These are phyloP conservation scores for Zychaea mexicana DNA, from an alignment of 371 early-diverging fungal genomes.

Conservation along the genomic window DNA sequence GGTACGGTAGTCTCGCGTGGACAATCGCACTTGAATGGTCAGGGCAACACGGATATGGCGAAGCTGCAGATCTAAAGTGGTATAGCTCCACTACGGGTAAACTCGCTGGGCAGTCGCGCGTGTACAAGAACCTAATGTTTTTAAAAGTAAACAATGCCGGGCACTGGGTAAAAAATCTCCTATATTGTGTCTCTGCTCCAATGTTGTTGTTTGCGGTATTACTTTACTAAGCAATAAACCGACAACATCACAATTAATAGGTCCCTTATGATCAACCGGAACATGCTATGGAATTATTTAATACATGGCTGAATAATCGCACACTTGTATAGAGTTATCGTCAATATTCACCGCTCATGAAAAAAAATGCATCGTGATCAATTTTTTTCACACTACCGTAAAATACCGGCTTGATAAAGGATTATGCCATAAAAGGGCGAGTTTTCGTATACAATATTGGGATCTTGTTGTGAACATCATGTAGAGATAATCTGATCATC, in stretches of 20 bases:
- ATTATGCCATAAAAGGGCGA: background rate
- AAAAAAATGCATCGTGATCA: background rate
- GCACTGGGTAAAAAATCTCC: conserved; percentile 68
- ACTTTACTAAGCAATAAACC: background rate
- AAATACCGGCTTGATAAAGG: background rate
- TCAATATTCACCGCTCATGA: no score
- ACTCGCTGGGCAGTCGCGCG: conserved; percentile 72
- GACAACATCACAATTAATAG: background rate
- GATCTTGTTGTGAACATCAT: no score
- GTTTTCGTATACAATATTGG: no score
- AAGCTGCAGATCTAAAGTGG: conserved; percentile 59
- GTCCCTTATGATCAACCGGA: background rate
- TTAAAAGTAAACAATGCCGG: conserved; percentile 87
- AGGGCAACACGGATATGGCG: conserved; percentile 65
- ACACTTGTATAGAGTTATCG: background rate
- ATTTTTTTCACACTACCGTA: background rate
- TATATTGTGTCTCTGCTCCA: no score
- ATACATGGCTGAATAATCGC: background rate
- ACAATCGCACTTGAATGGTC: conserved; percentile 77
- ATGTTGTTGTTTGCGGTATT: background rate
- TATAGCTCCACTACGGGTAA: conserved; percentile 20
- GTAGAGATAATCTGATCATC: background rate
- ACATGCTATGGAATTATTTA: background rate
- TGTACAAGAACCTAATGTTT: conserved; percentile 69
- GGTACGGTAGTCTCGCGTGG: conserved; percentile 82